Evolutionary conservation across 2,329 filamentous ascomycete species (phyloP), one percentile per base, ranked within the genome.

Genomic region (Trichoderma pleuroti): DNA sequence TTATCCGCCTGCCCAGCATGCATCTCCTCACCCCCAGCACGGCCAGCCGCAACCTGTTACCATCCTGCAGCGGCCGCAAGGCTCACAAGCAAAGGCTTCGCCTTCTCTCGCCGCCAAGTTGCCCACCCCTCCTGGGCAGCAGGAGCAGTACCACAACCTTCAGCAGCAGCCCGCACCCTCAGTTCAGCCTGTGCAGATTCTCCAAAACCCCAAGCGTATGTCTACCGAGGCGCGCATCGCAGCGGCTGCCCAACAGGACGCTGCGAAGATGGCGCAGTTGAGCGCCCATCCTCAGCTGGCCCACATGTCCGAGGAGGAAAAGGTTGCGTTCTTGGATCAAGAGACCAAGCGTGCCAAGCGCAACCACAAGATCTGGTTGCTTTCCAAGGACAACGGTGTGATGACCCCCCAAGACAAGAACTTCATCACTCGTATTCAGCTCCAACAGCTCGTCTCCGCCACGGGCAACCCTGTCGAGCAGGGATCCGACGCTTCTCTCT

Each of bases 371-470:
- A 98, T 99, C 73, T 95, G 94, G 83, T 85, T 97, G 54, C 84
- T 98, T 67, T 97, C 93, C 28, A 94, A 93, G 82, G 94, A 97
- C 76, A 99, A 99, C 77, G 96, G 96, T 28, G 83, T 99, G 72
- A 99, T 99, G 96, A 99, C 96, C 5, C 96, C 96, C 0, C 95
- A 98, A 78, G 96, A 99, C 82, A 99, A 99, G 86, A 99, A 98
- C 80, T 99, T 98, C 82, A 97, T 99, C 75, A 98, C 96, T 6
- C 91, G 96, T 21, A 99, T 99, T 74, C 96, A 99, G 80, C 86
- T 99, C 66, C 96, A 99, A 82, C 96, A 99, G 79, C 87, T 99
- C 42, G 93, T 99, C 68, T 91, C 95, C 12, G 94, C 96, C 10
- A 97, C 94, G 28, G 95, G 95, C 11, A 96, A 94, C 76, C 88